Percentiles rank a stretch among this genome's conserved stretches.
Conservation (phyloP, 768 basidiomycete genomes). For the Mycena maculata region DNA sequence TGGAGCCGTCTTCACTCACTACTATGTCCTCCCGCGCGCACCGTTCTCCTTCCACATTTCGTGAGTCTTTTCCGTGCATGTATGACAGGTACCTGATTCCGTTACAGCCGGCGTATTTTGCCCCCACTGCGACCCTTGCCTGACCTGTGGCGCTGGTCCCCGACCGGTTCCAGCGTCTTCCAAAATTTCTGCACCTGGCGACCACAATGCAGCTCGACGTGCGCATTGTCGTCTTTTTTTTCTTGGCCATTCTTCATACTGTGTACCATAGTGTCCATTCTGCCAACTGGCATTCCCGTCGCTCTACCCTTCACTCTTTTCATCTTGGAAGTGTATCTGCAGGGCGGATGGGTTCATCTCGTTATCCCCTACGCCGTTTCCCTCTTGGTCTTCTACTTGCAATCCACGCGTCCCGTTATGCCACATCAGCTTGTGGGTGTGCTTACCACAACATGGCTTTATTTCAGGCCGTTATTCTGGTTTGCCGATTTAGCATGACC, state of each 20-base stretch:
- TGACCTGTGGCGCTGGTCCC: neutral
- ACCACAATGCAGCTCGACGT: neutral
- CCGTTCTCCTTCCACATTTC: no score
- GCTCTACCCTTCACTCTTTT: neutral
- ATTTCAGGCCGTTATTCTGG: constrained; percentile 36
- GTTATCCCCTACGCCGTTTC: neutral
- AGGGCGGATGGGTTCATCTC: neutral
- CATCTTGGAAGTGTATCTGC: neutral
- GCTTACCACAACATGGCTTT: no score
- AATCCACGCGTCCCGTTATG: no score
- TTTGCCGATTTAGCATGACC: constrained; percentile 31
- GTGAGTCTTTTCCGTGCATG: no score
- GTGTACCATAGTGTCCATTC: neutral
- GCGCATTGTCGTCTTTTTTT: neutral
- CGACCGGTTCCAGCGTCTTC: neutral
- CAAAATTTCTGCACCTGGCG: no score
- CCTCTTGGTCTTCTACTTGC: no score
- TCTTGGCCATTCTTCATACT: neutral
- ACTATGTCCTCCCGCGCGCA: no score
- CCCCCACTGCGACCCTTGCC: constrained; percentile 1
- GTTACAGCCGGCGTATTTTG: no score
- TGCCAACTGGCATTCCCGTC: neutral
- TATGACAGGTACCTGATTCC: no score
- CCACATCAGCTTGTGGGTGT: no score
- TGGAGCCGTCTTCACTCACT: no score